A percentile compares a stretch with the other conserved stretches of the same genome.
Conservation (phyloP, 2,329 filamentous ascomycete genomes). For the Colletotrichum kahawae region DNA sequence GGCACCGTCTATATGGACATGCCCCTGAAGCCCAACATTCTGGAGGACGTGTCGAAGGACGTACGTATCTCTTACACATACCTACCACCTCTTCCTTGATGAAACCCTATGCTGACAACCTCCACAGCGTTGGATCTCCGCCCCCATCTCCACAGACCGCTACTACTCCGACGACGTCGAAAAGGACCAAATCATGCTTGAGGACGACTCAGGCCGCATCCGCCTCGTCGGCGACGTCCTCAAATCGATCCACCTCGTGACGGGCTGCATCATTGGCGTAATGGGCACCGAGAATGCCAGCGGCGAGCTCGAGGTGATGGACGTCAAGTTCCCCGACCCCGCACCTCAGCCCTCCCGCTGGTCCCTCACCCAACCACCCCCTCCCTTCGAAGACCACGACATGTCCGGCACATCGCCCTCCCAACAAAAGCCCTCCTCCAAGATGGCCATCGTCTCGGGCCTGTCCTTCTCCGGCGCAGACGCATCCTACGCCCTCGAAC, state of each 20-base stretch:
- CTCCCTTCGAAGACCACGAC: constrained; percentile 49
- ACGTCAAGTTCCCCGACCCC: constrained; percentile 87
- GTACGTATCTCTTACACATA: constrained; percentile 49
- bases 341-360: constrained; percentile 82
- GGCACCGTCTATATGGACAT: constrained; percentile 98
- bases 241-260: constrained; percentile 76
- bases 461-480: constrained; percentile 80
- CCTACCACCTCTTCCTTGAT: not conserved
- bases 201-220: constrained; percentile 93
- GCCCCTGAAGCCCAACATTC: constrained; percentile 92
- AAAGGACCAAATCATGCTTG: constrained; percentile 77
- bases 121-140: constrained; percentile 82
- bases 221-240: constrained; percentile 76
- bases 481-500: constrained; percentile 72
- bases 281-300: constrained; percentile 92
- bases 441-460: constrained; percentile 87
- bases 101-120: not conserved
- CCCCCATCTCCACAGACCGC: constrained; percentile 76
- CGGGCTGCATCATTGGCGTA: constrained; percentile 91
- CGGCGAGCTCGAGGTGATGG: constrained; percentile 91
- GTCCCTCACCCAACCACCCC: constrained; percentile 62
- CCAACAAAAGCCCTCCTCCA: constrained; percentile 36
- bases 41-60: constrained; percentile 94
- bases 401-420: constrained; percentile 56
- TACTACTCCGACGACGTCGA: constrained; percentile 69